These are phyloP conservation scores for Trichophyton schoenleinii DNA, from an alignment of 2,329 filamentous ascomycete genomes.

Conservation along the genomic window DNA sequence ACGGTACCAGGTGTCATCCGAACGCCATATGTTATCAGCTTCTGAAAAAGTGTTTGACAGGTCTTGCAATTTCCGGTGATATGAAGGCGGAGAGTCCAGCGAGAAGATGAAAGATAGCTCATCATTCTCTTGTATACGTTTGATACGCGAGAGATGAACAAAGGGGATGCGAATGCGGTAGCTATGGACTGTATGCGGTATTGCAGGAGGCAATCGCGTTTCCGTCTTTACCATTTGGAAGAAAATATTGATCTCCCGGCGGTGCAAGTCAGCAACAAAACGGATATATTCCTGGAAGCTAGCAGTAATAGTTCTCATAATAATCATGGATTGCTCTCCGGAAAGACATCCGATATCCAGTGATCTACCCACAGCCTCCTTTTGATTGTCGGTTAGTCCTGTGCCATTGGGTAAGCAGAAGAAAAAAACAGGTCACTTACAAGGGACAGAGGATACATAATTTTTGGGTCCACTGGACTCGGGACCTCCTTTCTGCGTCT, in stretches of 20 bases:
- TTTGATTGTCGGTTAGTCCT: constrained; percentile 6
- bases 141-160: constrained; percentile 28
- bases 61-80: constrained; percentile 29
- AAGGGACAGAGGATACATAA: constrained; percentile 25
- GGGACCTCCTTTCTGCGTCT: constrained; percentile 15
- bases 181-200: constrained; percentile 8
- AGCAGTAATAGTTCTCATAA: constrained; percentile 39
- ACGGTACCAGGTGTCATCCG: constrained; percentile 48
- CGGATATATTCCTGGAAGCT: constrained; percentile 17
- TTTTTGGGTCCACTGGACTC: constrained; percentile 24
- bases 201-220: background rate
- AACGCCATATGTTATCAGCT: constrained; percentile 39
- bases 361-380: constrained; percentile 34
- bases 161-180: constrained; percentile 37
- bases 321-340: constrained; percentile 44
- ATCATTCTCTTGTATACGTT: constrained; percentile 21
- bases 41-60: constrained; percentile 31
- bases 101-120: constrained; percentile 26
- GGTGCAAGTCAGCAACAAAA: constrained; percentile 33
- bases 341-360: constrained; percentile 53
- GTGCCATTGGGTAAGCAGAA: background rate
- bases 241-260: constrained; percentile 34
- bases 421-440: constrained; percentile 18
- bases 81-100: constrained; percentile 34
- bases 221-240: constrained; percentile 29